Evolutionary conservation across 2,329 filamentous ascomycete genomes (phyloP), one percentile per base, ranked within the genome.

Genomic region (Drechslerella stenobrocha): DNA sequence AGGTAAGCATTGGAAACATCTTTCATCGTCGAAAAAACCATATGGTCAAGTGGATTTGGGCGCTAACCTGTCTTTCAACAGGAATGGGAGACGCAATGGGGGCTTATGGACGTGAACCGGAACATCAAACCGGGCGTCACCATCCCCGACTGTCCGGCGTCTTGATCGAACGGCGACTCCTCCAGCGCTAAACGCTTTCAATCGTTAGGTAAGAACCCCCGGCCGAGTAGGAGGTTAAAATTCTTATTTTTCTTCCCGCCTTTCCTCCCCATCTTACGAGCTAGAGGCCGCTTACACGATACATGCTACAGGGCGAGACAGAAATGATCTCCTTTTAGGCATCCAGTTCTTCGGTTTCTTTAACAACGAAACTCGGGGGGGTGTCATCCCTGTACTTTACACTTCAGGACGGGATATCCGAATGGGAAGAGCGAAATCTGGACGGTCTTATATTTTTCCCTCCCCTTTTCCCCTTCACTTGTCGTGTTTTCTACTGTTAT

Each of bases 51-150:
- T 20, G 7, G 37, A 9, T 7, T 9, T 20, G 15, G 18, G 8
- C 4, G 32, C 55, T 58, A 44, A 58, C 55, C 44, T 34, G 26
- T 24, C 18, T 18, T 79, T 8, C 23, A 34, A 37, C 80, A 92
- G 78, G 81, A 88, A 52, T 96, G 91, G 91, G 92, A 97, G 79
- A 89, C 95, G 75, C 88, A 96, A 76, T 96, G 92, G 92, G 92
- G 93, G 7, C 78, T 97, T 11, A 86, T 97, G 84, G 89, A 95
- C 73, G 82, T 89, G 2, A 82, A 90, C 73, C 84, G 92, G 60
- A 89, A 91, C 32, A 78, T 97, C 72, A 97, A 97, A 78, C 74
- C 81, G 0, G 91, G 91, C 1, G 77, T 97, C 73, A 86, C 83
- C 75, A 96, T 97, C 72, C 92, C 92, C 0, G 86, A 91, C 75